These are phyloP conservation scores for Hyaloscypha finlandica DNA, from an alignment of 495 filamentous ascomycete genomes.

Conservation along the genomic window DNA sequence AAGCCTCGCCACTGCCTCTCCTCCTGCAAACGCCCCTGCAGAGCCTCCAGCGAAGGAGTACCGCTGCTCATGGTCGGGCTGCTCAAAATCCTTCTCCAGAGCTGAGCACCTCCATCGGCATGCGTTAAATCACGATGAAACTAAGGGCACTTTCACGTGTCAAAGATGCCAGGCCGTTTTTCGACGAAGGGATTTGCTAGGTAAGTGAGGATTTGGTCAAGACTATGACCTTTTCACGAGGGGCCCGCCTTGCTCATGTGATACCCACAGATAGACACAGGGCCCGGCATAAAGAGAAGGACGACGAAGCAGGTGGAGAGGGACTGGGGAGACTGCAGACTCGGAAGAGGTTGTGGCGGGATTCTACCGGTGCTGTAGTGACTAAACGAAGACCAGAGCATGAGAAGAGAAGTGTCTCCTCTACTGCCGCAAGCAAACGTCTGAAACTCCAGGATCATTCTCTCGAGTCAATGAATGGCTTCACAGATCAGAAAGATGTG, in stretches of 20 bases:
- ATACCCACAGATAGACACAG: conserved; percentile 53
- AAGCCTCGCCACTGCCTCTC: conserved; percentile 6
- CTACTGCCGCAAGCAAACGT: conserved; percentile 2
- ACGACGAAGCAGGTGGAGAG: conserved; percentile 59
- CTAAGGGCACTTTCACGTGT: conserved; percentile 46
- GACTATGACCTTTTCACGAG: not conserved
- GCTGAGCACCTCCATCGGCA: conserved; percentile 60
- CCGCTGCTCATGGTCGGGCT: conserved; percentile 45
- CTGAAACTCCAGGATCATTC: not conserved
- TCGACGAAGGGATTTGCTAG: conserved; percentile 52
- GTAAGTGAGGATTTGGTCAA: conserved; percentile 33
- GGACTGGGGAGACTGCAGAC: conserved; percentile 58
- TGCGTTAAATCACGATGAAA: conserved; percentile 55
- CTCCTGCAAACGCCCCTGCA: not conserved
- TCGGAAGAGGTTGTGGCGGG: conserved; percentile 58
- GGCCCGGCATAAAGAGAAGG: conserved; percentile 57
- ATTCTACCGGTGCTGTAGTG: conserved; percentile 55
- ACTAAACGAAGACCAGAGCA: conserved; percentile 38
- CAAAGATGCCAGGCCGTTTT: conserved; percentile 57
- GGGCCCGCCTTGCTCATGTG: conserved; percentile 3
- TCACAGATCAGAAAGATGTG: not conserved
- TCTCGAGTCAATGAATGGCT: not conserved
- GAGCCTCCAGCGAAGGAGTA: conserved; percentile 31
- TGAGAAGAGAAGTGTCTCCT: conserved; percentile 18
- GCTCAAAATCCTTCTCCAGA: conserved; percentile 55